phyloP scores from a whole-genome alignment of 768 basidiomycete species.

The Leccinum fibrillosum region DNA sequence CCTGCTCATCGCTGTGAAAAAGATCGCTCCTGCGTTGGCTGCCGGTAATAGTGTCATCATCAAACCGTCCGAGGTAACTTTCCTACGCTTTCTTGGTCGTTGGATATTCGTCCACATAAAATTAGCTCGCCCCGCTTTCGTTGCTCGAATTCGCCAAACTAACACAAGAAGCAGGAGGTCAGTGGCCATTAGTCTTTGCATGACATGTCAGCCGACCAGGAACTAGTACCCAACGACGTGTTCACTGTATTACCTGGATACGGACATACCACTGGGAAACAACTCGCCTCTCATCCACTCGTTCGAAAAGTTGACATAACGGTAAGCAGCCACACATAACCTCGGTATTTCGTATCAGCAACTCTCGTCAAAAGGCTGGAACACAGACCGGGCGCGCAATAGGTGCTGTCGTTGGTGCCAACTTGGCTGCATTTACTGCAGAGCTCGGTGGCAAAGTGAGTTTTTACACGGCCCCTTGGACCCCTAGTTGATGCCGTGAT shows the following conservation, averaged over 20 bases:
- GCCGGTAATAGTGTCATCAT: slow-evolving; percentile 83
- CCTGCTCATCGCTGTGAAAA: slow-evolving; percentile 84
- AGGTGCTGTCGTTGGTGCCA: slow-evolving; percentile 70
- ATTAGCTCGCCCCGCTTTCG: slow-evolving; percentile 71
- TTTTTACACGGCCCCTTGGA: not conserved
- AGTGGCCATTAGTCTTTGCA: slow-evolving; percentile 12
- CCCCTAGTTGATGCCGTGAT: slow-evolving; percentile 3
- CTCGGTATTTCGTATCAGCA: not conserved
- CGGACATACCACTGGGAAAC: slow-evolving; percentile 60
- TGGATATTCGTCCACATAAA: not conserved
- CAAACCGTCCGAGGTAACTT: slow-evolving; percentile 70
- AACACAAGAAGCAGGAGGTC: slow-evolving; percentile 64
- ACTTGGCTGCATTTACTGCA: slow-evolving; percentile 73
- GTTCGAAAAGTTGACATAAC: slow-evolving; percentile 84
- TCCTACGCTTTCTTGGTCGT: not conserved
- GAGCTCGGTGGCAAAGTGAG: slow-evolving; percentile 83
- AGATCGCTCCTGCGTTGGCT: slow-evolving; percentile 81
- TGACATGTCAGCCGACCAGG: not conserved
- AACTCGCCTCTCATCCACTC: slow-evolving; percentile 60
- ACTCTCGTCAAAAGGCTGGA: slow-evolving; percentile 52
- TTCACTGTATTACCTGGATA: slow-evolving; percentile 73
- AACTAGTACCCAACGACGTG: slow-evolving; percentile 71
- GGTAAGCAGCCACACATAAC: slow-evolving; percentile 37
- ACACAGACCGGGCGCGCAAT: slow-evolving; percentile 73
- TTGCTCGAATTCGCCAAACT: slow-evolving; percentile 75